A percentile compares a stretch with the other conserved stretches of the same genome.
These are phyloP conservation scores for Curvularia sp. DNA, from an alignment of 2,329 filamentous ascomycete genomes.

Conservation along the genomic window DNA sequence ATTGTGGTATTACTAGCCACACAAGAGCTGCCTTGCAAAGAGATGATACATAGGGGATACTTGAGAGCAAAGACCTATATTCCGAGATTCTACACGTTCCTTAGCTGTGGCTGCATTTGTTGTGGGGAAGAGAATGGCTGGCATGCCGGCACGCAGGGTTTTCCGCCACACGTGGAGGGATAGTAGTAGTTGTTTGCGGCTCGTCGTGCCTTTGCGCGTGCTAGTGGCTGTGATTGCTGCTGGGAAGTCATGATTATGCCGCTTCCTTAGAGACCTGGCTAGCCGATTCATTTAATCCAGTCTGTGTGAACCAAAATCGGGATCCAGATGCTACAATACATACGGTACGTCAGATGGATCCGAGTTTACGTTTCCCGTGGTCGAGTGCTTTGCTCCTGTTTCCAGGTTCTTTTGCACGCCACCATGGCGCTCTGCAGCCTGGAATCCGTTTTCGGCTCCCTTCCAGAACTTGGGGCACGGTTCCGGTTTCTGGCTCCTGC, in stretches of 20 bases:
- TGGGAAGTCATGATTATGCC: slow-evolving; percentile 12
- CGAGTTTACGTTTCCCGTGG: neutral
- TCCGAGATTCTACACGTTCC: no score
- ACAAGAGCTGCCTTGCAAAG: no score
- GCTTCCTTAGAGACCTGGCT: slow-evolving; percentile 4
- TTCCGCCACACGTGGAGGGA: no score
- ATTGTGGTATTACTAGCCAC: no score
- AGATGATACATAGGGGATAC: no score
- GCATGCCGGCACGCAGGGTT: no score
- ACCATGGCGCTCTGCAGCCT: slow-evolving; percentile 6
- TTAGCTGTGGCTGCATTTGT: no score
- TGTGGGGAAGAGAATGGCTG: no score
- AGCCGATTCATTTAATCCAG: slow-evolving; percentile 4
- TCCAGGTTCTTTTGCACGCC: slow-evolving; percentile 8
- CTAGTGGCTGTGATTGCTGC: slow-evolving; percentile 8
- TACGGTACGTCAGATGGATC: slow-evolving; percentile 1
- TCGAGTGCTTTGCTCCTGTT: slow-evolving; percentile 8
- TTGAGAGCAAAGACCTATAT: no score
- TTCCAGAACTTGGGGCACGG: neutral
- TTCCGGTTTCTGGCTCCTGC: no score
- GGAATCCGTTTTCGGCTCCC: slow-evolving; percentile 3
- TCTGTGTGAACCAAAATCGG: slow-evolving; percentile 6
- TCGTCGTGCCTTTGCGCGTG: slow-evolving; percentile 9
- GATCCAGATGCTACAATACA: slow-evolving; percentile 4
- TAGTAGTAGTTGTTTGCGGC: slow-evolving; percentile 18